Conservation (phyloP, 371 early-diverging fungal species). For the Rhizopus delemar region DNA sequence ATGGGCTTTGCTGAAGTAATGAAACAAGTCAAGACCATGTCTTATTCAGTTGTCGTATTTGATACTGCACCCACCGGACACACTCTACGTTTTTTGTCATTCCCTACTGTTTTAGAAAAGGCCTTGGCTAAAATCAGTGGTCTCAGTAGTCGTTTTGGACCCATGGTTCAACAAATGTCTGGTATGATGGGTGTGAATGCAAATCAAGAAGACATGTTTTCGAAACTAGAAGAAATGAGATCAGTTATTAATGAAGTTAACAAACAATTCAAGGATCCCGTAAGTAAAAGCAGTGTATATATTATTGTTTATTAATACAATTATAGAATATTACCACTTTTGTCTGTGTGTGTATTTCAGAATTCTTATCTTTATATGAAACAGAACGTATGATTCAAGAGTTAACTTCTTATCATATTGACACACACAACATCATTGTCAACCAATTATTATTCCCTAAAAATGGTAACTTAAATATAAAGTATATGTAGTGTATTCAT, state of each 20-base stretch:
- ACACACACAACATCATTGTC: slow-evolving; percentile 98
- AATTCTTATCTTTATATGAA: slow-evolving; percentile 98
- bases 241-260: slow-evolving; percentile 95
- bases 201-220: slow-evolving; percentile 93
- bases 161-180: slow-evolving; percentile 92
- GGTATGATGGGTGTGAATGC: slow-evolving; percentile 94
- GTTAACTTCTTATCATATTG: slow-evolving; percentile 92
- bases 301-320: neutral
- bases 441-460: slow-evolving; percentile 97
- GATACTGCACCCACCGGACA: slow-evolving; percentile 99
- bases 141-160: slow-evolving; percentile 90
- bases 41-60: slow-evolving; percentile 96
- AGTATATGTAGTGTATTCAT: neutral
- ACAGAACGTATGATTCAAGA: slow-evolving; percentile 99
- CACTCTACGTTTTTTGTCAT: slow-evolving; percentile 96
- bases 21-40: slow-evolving; percentile 98
- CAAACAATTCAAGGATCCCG: slow-evolving; percentile 94
- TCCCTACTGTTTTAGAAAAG: slow-evolving; percentile 95
- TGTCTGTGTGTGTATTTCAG: slow-evolving; percentile 98
- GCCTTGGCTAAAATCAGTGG: slow-evolving; percentile 93
- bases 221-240: slow-evolving; percentile 92
- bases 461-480: slow-evolving; percentile 51
- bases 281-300: slow-evolving; percentile 34
- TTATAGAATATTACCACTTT: slow-evolving; percentile 93
- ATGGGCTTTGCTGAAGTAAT: slow-evolving; percentile 99